Base-by-base conservation (phyloP, 495 filamentous ascomycete genomes). In the Daldinia grandis region DNA sequence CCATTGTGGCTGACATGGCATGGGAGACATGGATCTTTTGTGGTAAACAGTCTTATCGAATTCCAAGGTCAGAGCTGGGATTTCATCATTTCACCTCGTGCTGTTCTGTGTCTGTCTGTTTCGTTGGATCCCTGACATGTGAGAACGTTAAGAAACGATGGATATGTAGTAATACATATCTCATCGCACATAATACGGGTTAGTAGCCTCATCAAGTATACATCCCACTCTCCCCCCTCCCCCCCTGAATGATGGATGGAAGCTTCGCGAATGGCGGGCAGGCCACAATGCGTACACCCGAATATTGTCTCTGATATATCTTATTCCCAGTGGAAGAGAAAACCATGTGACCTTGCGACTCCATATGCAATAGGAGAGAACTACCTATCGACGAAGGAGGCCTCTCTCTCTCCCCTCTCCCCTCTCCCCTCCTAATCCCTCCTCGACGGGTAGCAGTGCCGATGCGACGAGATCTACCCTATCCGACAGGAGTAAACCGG, bases 381-480 rank as follows among this genome's bases (percentile, higher is more conserved):
- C 19, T 10, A 30, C 27, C 27, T 53, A 14, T 54, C 53, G 63
- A 70, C 2, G 35, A 60, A 63, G 54, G 69, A 38, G 27, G 21
- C 63, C 24, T 49, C n/a, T n/a, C n/a, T n/a, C n/a, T n/a, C n/a
- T n/a, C n/a, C n/a, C n/a, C n/a, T n/a, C n/a, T n/a, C n/a, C n/a
- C n/a, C n/a, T n/a, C 58, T 21, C 58, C 58, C 37, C 64, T 44
- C 19, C 30, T 30, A 28, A 10, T 44, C 58, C 15, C 28, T 62
- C 37, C 42, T 53, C 17, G 70, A 68, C 70, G 65, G 70, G 65
- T 68, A 62, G 65, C 61, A 73, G 55, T 73, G 70, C 70, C 70
- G 70, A 73, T 73, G 70, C 42, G 61, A 73, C 70, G 28, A 68
- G 70, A 73, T 73, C 70, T 68, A 65, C 44, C 65, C 56, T 68